Evolutionary conservation across 208 protist species (phyloP), one percentile per base, ranked within the genome.

Genomic region (Trypanosoma congolense): DNA sequence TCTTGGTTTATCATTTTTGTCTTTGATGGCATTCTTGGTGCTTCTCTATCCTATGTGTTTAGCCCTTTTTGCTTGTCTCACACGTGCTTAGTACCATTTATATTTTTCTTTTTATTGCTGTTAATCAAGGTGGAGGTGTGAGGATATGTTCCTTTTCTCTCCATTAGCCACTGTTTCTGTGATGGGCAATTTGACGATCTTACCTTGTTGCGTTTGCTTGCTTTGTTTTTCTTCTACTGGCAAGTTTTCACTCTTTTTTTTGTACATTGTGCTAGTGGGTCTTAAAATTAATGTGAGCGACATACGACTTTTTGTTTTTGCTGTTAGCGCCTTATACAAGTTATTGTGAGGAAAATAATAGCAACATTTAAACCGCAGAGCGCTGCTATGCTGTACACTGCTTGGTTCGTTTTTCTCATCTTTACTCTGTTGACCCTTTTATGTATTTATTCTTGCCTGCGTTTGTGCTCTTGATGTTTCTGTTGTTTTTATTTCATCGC

Each of bases 181-280:
- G 16, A 29, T 42, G 28, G 22, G 29, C 5, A 25, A 55, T 50
- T 50, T 46, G 36, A 58, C 36, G 12, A 40, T 65, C 35, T 65
- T 50, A 19, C 43, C 22, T 29, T 65, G 24, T 45, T 18, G 0
- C 35, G 25, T 16, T 55, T 43, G 33, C n/a, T 56, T 64, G n/a
- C 57, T 35, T 4, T 47, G 41, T 56, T 52, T 58, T 35, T 19
- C 57, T 54, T 47, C 30, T 44, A 50, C 53, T 61, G 14, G 8
- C 3, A 22, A 30, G 21, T 55, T 48, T 47, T 33, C 26, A 42
- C 48, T 55, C 18, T 41, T 48, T 24, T 59, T 65, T 60, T 10
- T 18, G 19, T 18, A 57, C 69, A 61, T 58, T 75, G 46, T n/a
- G n/a, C n/a, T n/a, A n/a, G n/a, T n/a, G n/a, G n/a, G n/a, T n/a